These are phyloP conservation scores for Mortierella sp. DNA, from an alignment of 371 early-diverging fungal species.

Conservation along the genomic window DNA sequence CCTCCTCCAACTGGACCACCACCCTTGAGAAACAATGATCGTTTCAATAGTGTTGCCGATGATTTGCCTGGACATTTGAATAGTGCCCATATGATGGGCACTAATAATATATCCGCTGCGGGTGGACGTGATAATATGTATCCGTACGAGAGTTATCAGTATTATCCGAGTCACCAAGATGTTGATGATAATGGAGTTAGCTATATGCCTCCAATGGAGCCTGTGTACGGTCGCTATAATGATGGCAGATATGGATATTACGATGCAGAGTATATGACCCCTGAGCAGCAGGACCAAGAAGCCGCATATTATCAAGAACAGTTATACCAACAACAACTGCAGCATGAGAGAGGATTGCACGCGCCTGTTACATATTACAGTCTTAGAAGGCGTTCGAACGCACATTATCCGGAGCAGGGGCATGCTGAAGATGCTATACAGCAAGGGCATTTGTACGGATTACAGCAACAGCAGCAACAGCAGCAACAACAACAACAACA, in stretches of 20 bases:
- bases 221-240: slow-evolving; percentile 13
- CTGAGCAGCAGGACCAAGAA: slow-evolving; percentile 13
- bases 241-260: slow-evolving; percentile 12
- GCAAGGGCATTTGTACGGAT: neutral
- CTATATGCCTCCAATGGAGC: slow-evolving; percentile 23
- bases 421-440: slow-evolving; percentile 4
- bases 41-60: neutral
- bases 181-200: slow-evolving; percentile 5
- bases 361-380: slow-evolving; percentile 30
- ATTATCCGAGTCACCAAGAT: slow-evolving; percentile 2
- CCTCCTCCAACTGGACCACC: neutral
- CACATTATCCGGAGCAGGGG: slow-evolving; percentile 1
- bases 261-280: neutral
- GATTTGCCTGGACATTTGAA: slow-evolving; percentile 21
- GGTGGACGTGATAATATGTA: slow-evolving; percentile 12
- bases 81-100: neutral
- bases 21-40: slow-evolving; percentile 1
- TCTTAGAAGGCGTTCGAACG: slow-evolving; percentile 6
- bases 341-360: slow-evolving; percentile 8
- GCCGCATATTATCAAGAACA: slow-evolving; percentile 22
- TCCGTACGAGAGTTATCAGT: slow-evolving; percentile 14
- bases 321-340: slow-evolving; percentile 19
- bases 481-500: neutral
- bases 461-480: neutral
- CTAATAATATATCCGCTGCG: slow-evolving; percentile 14